Percentiles rank a stretch among this genome's conserved stretches.
Evolutionary conservation across 2,329 filamentous ascomycete species (phyloP).

Genomic region (Exophiala calicioides): DNA sequence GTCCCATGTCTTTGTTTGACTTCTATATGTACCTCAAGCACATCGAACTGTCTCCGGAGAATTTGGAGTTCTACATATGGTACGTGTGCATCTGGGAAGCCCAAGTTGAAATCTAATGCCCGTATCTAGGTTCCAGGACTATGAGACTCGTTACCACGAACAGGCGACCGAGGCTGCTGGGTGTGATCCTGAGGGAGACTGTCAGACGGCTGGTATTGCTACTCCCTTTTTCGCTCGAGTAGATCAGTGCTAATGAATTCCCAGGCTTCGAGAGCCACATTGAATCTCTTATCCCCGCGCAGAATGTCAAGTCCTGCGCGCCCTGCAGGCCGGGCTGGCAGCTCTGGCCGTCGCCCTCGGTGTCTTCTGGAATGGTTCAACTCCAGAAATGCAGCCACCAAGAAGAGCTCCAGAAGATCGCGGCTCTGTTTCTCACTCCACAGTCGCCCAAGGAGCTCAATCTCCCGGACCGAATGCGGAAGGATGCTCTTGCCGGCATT

Average conservation of each 20-base stretch:
- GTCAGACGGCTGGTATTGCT: too few relatives aligned
- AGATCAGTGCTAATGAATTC: too few relatives aligned
- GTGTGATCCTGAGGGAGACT: too few relatives aligned
- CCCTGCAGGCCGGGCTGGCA: conserved; percentile 9
- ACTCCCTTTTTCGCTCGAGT: too few relatives aligned
- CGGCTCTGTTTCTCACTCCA: conserved; percentile 11
- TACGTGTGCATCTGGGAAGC: conserved; percentile 2
- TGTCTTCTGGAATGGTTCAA: conserved; percentile 1
- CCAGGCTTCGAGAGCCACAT: too few relatives aligned
- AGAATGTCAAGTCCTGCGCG: conserved; percentile 6
- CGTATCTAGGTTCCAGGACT: conserved; percentile 21
- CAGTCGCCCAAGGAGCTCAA: conserved; percentile 20
- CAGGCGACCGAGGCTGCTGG: too few relatives aligned
- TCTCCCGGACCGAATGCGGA: conserved; percentile 16
- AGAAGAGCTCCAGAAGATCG: conserved; percentile 16
- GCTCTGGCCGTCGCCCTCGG: conserved; percentile 9
- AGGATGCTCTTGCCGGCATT: conserved; percentile 11
- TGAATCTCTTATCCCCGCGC: conserved; percentile 12
- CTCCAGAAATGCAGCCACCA: conserved; percentile 2
- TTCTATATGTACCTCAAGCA: conserved; percentile 29
- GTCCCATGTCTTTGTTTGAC: conserved; percentile 23
- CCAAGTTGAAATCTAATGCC: neutral
- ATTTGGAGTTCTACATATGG: conserved; percentile 25
- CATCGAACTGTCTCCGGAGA: conserved; percentile 24
- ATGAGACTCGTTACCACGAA: conserved; percentile 16